phyloP scores from a whole-genome alignment of 495 filamentous ascomycete species.

The Aspergillus cavernicola region DNA sequence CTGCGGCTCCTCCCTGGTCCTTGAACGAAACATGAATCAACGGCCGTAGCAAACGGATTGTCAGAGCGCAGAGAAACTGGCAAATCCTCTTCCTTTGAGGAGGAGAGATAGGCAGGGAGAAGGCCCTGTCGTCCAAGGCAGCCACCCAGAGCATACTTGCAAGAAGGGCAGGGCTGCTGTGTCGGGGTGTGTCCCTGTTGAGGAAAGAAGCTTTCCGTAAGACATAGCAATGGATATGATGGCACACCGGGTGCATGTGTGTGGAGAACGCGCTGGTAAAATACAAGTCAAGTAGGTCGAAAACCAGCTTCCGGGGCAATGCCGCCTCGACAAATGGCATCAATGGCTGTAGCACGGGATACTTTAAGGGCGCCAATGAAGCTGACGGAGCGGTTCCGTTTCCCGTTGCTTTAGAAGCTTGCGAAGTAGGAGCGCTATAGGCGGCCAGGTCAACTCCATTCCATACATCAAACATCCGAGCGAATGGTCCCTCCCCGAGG shows the following conservation, averaged over 20 bases:
- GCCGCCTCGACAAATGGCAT: slow-evolving; percentile 71
- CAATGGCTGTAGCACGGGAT: slow-evolving; percentile 81
- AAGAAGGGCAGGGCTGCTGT: slow-evolving; percentile 81
- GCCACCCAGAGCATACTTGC: slow-evolving; percentile 96
- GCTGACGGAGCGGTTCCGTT: slow-evolving; percentile 15
- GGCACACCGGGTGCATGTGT: slow-evolving; percentile 83
- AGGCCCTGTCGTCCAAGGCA: slow-evolving; percentile 85
- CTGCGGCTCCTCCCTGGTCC: slow-evolving; percentile 27
- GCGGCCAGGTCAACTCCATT: slow-evolving; percentile 31
- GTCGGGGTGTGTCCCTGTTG: slow-evolving; percentile 68
- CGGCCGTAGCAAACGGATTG: slow-evolving; percentile 78
- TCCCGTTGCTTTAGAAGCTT: slow-evolving; percentile 15
- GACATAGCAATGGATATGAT: slow-evolving; percentile 88
- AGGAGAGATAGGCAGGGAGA: slow-evolving; percentile 80
- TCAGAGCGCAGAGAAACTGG: slow-evolving; percentile 85
- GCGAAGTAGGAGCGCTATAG: slow-evolving; percentile 18
- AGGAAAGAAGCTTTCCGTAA: slow-evolving; percentile 88
- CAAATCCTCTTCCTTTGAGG: slow-evolving; percentile 83
- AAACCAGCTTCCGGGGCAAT: slow-evolving; percentile 72
- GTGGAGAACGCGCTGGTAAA: slow-evolving; percentile 83
- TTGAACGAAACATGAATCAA: slow-evolving; percentile 66
- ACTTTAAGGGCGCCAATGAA: slow-evolving; percentile 51
- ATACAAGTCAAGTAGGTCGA: slow-evolving; percentile 82
- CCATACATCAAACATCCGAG: slow-evolving; percentile 37
- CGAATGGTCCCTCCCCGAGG: slow-evolving; percentile 29